These are phyloP conservation scores for Cydonia oblonga DNA, from an alignment of 331 rosid species.

Conservation along the genomic window DNA sequence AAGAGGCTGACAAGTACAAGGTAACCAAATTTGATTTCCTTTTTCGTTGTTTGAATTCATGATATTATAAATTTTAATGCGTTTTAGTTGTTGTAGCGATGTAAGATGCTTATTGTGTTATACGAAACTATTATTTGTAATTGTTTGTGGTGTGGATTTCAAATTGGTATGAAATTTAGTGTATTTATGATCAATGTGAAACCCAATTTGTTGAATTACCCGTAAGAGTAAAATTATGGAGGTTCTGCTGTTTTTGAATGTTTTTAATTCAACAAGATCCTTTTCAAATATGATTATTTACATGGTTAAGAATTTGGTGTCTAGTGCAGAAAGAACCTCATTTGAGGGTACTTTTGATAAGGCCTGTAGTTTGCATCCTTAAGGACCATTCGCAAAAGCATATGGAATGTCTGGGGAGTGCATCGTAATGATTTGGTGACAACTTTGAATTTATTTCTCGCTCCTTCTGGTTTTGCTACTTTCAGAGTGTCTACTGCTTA, in stretches of 20 bases:
- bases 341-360: background rate
- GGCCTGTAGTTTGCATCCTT: slow-evolving; percentile 12
- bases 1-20: slow-evolving; percentile 85
- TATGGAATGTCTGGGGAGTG: too few relatives aligned
- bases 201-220: background rate
- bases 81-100: background rate
- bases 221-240: background rate
- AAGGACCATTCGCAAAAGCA: background rate
- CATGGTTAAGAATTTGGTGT: slow-evolving; percentile 18
- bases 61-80: background rate
- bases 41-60: background rate
- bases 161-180: background rate
- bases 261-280: too few relatives aligned
- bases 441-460: background rate
- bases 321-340: background rate
- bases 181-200: too few relatives aligned
- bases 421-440: background rate
- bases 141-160: background rate
- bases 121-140: background rate
- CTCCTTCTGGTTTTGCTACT: background rate
- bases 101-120: background rate
- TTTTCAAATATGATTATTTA: too few relatives aligned
- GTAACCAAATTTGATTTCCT: slow-evolving; percentile 13
- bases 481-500: background rate
- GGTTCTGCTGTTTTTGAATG: background rate